Evolutionary conservation across 441 rosid species (phyloP).

Genomic region (Brassica hybrid): DNA sequence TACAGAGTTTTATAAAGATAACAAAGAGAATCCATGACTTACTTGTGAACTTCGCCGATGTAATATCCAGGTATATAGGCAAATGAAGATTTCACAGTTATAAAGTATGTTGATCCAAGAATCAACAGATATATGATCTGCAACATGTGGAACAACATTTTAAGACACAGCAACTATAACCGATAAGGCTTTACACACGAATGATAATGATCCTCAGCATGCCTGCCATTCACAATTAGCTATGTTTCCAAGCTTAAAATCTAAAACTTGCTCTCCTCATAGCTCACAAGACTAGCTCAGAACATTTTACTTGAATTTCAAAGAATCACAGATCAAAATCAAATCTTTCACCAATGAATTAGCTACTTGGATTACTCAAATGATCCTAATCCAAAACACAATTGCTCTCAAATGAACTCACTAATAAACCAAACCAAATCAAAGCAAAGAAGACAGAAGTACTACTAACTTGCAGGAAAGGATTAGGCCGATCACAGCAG

Average conservation of each 20-base stretch:
- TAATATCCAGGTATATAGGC: conserved; percentile 87
- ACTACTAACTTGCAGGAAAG: conserved; percentile 65
- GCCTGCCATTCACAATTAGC: background rate
- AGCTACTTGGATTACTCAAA: background rate
- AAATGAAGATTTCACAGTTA: conserved; percentile 64
- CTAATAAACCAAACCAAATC: background rate
- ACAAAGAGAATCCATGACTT: conserved; percentile 22
- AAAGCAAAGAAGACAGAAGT: conserved; percentile 2
- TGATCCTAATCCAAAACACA: background rate
- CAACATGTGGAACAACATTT: conserved; percentile 23
- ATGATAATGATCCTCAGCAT: background rate
- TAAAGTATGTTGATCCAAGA: conserved; percentile 71
- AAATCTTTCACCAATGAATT: background rate
- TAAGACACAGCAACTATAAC: background rate
- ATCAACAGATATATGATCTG: conserved; percentile 81
- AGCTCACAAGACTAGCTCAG: conserved; percentile 1
- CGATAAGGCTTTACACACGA: too few species aligned
- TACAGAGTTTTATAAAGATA: background rate
- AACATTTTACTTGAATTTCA: too few species aligned
- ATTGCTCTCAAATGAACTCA: background rate
- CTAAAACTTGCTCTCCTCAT: conserved; percentile 13
- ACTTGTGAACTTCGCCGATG: conserved; percentile 82
- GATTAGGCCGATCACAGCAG: conserved; percentile 91
- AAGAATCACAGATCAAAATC: background rate
- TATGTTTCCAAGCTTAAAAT: conserved; percentile 4